phyloP scores from a whole-genome alignment of 257 asterid species.

The Cordia subcordata region DNA sequence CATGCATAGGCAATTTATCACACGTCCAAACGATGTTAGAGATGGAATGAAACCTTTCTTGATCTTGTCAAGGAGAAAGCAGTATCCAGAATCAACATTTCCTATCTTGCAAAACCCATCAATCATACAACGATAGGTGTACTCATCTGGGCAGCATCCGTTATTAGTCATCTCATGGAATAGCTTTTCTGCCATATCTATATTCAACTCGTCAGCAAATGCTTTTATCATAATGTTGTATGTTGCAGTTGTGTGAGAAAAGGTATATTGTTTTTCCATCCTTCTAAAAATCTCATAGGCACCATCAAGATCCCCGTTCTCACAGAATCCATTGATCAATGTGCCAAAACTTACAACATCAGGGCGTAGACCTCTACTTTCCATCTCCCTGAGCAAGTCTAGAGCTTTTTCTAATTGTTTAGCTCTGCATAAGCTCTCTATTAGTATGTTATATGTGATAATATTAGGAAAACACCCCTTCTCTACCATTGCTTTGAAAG shows the following conservation, averaged over 20 bases:
- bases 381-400: constrained; percentile 64
- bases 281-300: constrained; percentile 55
- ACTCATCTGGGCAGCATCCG: constrained; percentile 53
- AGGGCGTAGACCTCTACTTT: constrained; percentile 47
- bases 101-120: constrained; percentile 80
- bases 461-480: constrained; percentile 70
- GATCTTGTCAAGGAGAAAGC: constrained; percentile 49
- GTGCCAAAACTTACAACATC: constrained; percentile 75
- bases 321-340: constrained; percentile 71
- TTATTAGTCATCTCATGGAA: constrained; percentile 50
- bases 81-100: constrained; percentile 49
- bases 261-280: constrained; percentile 48
- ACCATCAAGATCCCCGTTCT: constrained; percentile 54
- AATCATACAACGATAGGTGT: constrained; percentile 72
- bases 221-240: constrained; percentile 71
- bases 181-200: constrained; percentile 51
- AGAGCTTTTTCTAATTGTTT: constrained; percentile 47
- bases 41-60: constrained; percentile 55
- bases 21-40: constrained; percentile 60
- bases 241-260: constrained; percentile 53
- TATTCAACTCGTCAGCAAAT: constrained; percentile 51
- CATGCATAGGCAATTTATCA: constrained; percentile 65
- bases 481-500: constrained; percentile 66
- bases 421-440: constrained; percentile 75
- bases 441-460: constrained; percentile 76